Percentiles rank a stretch among this genome's conserved stretches.
Conservation (phyloP, 352 stramenopile species). For the Achlya hypogyna region DNA sequence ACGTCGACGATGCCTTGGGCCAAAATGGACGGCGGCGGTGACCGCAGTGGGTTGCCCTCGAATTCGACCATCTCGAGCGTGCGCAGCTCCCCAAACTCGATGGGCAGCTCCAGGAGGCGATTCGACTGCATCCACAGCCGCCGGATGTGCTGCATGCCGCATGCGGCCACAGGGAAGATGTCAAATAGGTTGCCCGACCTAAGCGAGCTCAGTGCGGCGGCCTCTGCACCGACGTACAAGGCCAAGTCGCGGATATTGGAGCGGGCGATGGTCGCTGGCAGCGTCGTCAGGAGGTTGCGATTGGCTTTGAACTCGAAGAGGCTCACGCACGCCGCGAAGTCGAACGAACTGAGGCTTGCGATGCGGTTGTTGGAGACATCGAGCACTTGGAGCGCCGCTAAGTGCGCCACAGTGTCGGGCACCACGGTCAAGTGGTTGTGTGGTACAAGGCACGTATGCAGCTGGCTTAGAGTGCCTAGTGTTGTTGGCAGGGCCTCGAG, state of each 20-base stretch:
- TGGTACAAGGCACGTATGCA: constrained; percentile 34
- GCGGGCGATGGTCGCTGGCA: constrained; percentile 34
- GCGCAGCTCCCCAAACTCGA: constrained; percentile 42
- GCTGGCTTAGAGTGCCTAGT: constrained; percentile 27
- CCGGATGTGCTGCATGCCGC: constrained; percentile 33
- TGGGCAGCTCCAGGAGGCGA: constrained; percentile 45
- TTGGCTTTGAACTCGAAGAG: constrained; percentile 39
- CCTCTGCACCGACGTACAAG: constrained; percentile 19
- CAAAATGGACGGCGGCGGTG: constrained; percentile 55
- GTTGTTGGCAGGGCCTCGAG: constrained; percentile 30
- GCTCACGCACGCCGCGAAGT: constrained; percentile 30
- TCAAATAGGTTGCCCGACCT: constrained; percentile 43
- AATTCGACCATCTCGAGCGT: constrained; percentile 39
- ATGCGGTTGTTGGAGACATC: constrained; percentile 68
- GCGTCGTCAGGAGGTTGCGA: constrained; percentile 36
- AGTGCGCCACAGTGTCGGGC: constrained; percentile 24
- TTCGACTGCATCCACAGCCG: constrained; percentile 60
- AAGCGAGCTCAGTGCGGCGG: neutral
- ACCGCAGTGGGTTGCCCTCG: constrained; percentile 67
- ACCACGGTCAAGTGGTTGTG: constrained; percentile 45
- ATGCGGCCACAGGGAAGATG: constrained; percentile 33
- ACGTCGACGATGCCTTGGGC: constrained; percentile 40
- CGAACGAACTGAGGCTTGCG: constrained; percentile 30
- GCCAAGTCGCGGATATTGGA: constrained; percentile 40
- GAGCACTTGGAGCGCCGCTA: constrained; percentile 31